These are phyloP conservation scores for Heracleum sosnowskyi DNA, from an alignment of 129 eudicot species.

Conservation along the genomic window DNA sequence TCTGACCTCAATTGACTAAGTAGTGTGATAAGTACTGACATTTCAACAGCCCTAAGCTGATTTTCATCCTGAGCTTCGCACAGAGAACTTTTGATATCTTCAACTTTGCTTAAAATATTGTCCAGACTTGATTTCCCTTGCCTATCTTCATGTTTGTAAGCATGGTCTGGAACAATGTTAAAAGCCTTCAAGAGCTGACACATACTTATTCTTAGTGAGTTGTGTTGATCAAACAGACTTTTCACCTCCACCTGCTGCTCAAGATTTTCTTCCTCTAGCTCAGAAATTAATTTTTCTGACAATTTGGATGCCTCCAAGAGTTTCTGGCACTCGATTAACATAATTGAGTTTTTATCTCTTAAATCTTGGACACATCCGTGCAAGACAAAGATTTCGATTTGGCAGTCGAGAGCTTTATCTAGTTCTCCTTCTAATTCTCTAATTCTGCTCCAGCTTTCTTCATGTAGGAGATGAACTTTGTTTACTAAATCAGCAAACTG, in stretches of 20 bases:
- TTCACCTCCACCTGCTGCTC: slow-evolving; percentile 37
- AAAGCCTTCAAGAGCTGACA: slow-evolving; percentile 40
- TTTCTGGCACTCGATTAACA: slow-evolving; percentile 37
- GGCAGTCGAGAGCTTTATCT: slow-evolving; percentile 45
- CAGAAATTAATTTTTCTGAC: slow-evolving; percentile 44
- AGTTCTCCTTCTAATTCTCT: slow-evolving; percentile 47
- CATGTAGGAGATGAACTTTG: slow-evolving; percentile 39
- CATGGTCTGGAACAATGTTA: slow-evolving; percentile 29
- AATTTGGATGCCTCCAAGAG: slow-evolving; percentile 43
- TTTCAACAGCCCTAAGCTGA: slow-evolving; percentile 37
- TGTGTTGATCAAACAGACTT: slow-evolving; percentile 44
- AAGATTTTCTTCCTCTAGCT: slow-evolving; percentile 37
- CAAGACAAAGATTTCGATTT: slow-evolving; percentile 56
- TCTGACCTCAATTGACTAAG: slow-evolving; percentile 46
- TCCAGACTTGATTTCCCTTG: slow-evolving; percentile 35
- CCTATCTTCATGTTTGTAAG: slow-evolving; percentile 23
- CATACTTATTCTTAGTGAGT: slow-evolving; percentile 43
- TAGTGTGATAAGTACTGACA: slow-evolving; percentile 46
- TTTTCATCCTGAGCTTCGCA: slow-evolving; percentile 50
- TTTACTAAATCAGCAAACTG: slow-evolving; percentile 33
- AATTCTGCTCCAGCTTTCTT: slow-evolving; percentile 32
- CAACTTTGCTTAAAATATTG: slow-evolving; percentile 31
- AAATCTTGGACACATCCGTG: slow-evolving; percentile 41
- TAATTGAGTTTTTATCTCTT: slow-evolving; percentile 33
- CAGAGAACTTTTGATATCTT: slow-evolving; percentile 39